Percentiles rank a stretch among this genome's conserved stretches.
These are phyloP conservation scores for Leccinum griseonigrum DNA, from an alignment of 1,284 basidiomycete species.

Conservation along the genomic window DNA sequence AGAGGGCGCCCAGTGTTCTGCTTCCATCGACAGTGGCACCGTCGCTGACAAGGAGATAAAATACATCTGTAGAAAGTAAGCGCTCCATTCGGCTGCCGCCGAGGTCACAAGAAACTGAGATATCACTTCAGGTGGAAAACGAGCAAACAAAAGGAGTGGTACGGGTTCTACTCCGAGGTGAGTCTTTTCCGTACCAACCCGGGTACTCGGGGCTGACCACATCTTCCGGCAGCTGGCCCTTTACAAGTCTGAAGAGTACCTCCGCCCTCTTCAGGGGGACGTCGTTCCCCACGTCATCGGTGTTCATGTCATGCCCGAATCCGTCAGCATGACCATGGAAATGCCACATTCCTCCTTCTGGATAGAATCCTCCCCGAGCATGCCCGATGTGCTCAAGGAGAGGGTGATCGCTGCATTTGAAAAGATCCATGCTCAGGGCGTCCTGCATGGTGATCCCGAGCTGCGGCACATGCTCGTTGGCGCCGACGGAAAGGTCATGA, in stretches of 20 bases:
- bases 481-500: conserved; percentile 50
- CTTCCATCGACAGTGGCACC: conserved; percentile 39
- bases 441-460: conserved; percentile 50
- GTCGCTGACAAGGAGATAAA: conserved; percentile 36
- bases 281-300: conserved; percentile 54
- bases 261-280: conserved; percentile 50
- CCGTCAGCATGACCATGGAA: conserved; percentile 49
- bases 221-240: conserved; percentile 31
- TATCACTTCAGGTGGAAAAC: conserved; percentile 37
- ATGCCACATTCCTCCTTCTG: conserved; percentile 53
- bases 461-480: conserved; percentile 57
- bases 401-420: conserved; percentile 47
- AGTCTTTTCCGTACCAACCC: conserved; percentile 1
- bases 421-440: conserved; percentile 47
- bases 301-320: conserved; percentile 39
- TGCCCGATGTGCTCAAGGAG: conserved; percentile 50
- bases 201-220: conserved; percentile 1
- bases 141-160: conserved; percentile 34
- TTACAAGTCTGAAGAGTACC: conserved; percentile 45
- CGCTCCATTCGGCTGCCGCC: background rate
- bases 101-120: conserved; percentile 13
- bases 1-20: conserved; percentile 43
- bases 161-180: conserved; percentile 45
- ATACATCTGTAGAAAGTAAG: conserved; percentile 50
- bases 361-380: conserved; percentile 51